Percentiles rank a stretch among this genome's conserved stretches.
Evolutionary conservation across 805 yeast genomes (phyloP).

Genomic region (Teunomyces atbi): DNA sequence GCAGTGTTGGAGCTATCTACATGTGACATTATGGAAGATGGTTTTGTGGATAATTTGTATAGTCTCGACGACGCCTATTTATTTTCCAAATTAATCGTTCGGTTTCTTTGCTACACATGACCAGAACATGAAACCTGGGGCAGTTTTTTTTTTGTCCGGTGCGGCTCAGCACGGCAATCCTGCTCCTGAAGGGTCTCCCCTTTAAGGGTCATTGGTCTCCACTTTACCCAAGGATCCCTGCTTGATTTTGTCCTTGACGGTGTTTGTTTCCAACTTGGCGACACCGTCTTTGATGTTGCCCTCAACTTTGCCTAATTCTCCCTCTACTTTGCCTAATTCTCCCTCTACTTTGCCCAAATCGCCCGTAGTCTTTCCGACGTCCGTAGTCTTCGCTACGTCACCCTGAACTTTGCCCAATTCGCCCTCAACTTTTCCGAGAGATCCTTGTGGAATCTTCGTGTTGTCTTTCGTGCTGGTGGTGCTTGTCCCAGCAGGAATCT

Average conservation of each 20-base stretch:
- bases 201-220: constrained; percentile 1
- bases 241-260: constrained; percentile 1
- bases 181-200: no score
- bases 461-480: constrained; percentile 6
- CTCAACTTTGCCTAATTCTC: constrained; percentile 7
- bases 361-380: constrained; percentile 5
- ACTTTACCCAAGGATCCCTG: constrained; percentile 2
- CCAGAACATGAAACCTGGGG: background rate
- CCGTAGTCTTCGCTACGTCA: constrained; percentile 2
- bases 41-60: background rate
- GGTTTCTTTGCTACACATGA: background rate
- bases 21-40: background rate
- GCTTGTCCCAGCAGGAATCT: constrained; percentile 4
- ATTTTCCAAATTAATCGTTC: background rate
- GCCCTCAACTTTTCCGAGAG: background rate
- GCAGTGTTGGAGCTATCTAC: background rate
- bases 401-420: constrained; percentile 7
- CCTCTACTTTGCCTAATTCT: background rate
- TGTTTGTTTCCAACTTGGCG: constrained; percentile 1
- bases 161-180: background rate
- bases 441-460: background rate
- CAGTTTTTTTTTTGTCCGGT: background rate
- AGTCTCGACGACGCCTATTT: background rate
- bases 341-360: constrained; percentile 4
- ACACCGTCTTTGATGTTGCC: constrained; percentile 4